Evolutionary conservation across 805 yeast genomes (phyloP), one percentile per base, ranked within the genome.

Genomic region (Candida ponderosae): DNA sequence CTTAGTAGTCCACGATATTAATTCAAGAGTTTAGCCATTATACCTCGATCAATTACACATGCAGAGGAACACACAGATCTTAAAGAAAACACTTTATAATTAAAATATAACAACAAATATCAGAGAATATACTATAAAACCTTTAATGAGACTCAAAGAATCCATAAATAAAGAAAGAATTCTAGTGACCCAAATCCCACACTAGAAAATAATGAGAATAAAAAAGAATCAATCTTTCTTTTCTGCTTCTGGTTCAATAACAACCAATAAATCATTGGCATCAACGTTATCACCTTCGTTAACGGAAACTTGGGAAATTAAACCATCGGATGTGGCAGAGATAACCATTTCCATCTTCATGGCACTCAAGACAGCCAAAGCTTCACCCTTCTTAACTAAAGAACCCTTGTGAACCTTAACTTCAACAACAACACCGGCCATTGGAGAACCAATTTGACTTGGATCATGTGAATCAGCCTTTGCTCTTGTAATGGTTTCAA

Each of bases 301-400:
- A 46, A 87, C 82, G 34, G 72, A 60, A 17, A 93, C 73, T 18
- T 81, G 86, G 34, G 81, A 79, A 44, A 93, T 77, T 57, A 74
- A 76, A 60, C 98, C 99, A 41, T 81, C 72, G 41, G 78, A 82
- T 38, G 95, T 95, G 18, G 98, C 90, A 59, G 87, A 76, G 52
- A 90, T 89, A 36, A 93, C 95, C 97, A 93, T 93, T 70, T 93
- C 98, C 98, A 90, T 90, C 77, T 90, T 90, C 98, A 90, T 90
- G 46, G 98, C 98, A 59, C 90, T 79, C 58, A 90, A 73, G 19
- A 90, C 95, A 43, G 95, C 94, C 46, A 90, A 62, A 26, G 96
- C 89, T 59, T 90, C 95, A 48, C 98, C 98, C 76, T 90, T 90
- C 76, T 86, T 87, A 47, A 93, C 95, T 47, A 81, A 82, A 37